Evolutionary conservation across 2,329 filamentous ascomycete species (phyloP).

Genomic region (Pseudogymnoascus sp.): DNA sequence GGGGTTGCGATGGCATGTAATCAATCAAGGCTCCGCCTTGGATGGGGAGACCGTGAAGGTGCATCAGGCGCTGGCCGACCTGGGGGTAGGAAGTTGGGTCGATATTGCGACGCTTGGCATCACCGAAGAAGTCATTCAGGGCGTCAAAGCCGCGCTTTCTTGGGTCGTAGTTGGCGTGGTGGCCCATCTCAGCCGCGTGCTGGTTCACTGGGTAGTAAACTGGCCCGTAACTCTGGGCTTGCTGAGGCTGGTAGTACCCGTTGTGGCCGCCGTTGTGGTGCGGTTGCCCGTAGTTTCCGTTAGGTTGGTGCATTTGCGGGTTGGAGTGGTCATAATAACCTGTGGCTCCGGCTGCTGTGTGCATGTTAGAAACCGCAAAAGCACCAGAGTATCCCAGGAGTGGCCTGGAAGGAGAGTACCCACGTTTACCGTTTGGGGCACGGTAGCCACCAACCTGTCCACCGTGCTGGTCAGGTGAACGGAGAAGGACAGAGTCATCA

Average conservation of each 20-base stretch:
- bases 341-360: conserved; percentile 27
- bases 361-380: conserved; percentile 30
- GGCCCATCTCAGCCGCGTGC: conserved; percentile 60
- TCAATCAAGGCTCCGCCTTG: conserved; percentile 49
- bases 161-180: conserved; percentile 57
- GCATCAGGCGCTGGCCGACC: conserved; percentile 81
- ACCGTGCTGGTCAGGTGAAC: conserved; percentile 29
- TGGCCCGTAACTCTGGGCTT: conserved; percentile 61
- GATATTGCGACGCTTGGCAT: conserved; percentile 84
- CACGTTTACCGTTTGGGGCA: conserved; percentile 48
- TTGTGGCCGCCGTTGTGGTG: conserved; percentile 46
- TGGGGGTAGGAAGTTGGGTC: conserved; percentile 86
- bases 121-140: conserved; percentile 89
- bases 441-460: conserved; percentile 43
- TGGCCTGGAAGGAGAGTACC: conserved; percentile 23
- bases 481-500: conserved; percentile 74
- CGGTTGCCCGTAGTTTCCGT: conserved; percentile 44
- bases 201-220: conserved; percentile 71
- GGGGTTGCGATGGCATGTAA: conserved; percentile 48
- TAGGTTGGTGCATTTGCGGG: conserved; percentile 53
- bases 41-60: conserved; percentile 65
- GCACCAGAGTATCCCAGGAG: neutral
- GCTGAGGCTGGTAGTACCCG: conserved; percentile 48
- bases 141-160: conserved; percentile 83
- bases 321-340: conserved; percentile 57